A percentile compares a stretch with the other conserved stretches of the same genome.
Evolutionary conservation across 2,329 filamentous ascomycete species (phyloP).

Genomic region (Xylaria sp.): DNA sequence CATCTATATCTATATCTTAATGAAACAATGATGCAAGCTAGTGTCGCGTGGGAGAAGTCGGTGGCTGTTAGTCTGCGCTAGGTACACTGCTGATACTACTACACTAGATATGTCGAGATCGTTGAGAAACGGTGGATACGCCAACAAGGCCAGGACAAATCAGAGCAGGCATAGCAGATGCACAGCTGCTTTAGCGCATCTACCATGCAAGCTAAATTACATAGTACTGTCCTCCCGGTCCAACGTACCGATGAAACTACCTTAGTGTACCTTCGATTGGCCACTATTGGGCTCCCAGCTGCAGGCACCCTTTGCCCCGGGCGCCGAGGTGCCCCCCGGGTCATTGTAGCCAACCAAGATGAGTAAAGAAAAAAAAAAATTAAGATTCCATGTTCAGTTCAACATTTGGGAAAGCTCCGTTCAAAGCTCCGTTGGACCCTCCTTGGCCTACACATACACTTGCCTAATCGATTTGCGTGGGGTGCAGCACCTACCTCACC

Average conservation of each 20-base stretch:
- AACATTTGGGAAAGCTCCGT: constrained; percentile 51
- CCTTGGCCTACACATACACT: constrained; percentile 7
- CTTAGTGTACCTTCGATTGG: not conserved
- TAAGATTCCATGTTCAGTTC: constrained; percentile 42
- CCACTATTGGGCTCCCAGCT: not conserved
- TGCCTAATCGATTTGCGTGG: not conserved
- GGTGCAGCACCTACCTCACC: not conserved
- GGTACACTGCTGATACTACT: not conserved
- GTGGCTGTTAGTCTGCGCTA: not conserved
- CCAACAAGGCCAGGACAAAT: constrained; percentile 34
- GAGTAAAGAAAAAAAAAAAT: constrained; percentile 16
- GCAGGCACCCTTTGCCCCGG: constrained; percentile 25
- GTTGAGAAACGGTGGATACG: constrained; percentile 54
- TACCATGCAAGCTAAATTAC: constrained; percentile 1
- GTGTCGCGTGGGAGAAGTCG: constrained; percentile 19
- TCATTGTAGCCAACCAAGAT: constrained; percentile 26
- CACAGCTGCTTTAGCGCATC: not conserved
- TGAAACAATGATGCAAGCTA: constrained; percentile 26
- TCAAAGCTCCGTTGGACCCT: constrained; percentile 24
- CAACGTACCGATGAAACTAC: not conserved
- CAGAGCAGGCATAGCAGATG: constrained; percentile 24
- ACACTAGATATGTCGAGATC: constrained; percentile 51
- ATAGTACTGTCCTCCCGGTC: constrained; percentile 1
- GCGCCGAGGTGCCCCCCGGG: constrained; percentile 13
- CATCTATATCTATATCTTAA: constrained; percentile 10